Base-by-base conservation (phyloP, 1,139 yeast genomes). In the Blastobotrys aristatus region DNA sequence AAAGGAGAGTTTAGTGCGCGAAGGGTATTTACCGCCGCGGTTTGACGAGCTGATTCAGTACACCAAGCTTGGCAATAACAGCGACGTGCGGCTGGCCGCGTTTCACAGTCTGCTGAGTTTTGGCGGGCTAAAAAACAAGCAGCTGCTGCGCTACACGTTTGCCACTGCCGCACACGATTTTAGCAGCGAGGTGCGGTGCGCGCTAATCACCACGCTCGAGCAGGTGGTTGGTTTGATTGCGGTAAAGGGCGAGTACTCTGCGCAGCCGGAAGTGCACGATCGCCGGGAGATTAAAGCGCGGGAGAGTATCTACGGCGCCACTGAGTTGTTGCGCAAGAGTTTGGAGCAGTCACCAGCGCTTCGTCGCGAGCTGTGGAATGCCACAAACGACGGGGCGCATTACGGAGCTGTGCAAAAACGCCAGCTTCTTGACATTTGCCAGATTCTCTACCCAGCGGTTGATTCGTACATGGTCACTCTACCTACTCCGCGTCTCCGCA, bases 51-150 rank as follows among this genome's bases (percentile, higher is more conserved):
- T 75, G 17, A 63, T 76, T 30, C 64, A 61, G 21, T 79, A 74
- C 50, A 83, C 95, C 0, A 69, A 71, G 40, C 70, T 74, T 0
- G 72, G 71, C 14, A 71, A 73, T 53, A 68, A 75, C 26, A 64
- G 71, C 41, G 82, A 79, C 29, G 75, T 87, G 1, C 67, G 96
- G 42, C 61, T 84, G 13, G 76, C 76, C 40, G 92, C 96, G 0
- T 84, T 85, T 61, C 76, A 76, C 47, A 86, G 90, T 0, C 60
- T 92, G 35, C 69, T 90, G 46, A 60, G 77, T 3, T 69, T 87
- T 32, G 97, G 97, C 10, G 97, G 94, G 0, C 68, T 89, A 51
- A 81, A 80, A 50, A 84, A 86, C 58, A 65, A 70, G 14, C 71
- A 73, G 21, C 71, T 88, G 3, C 61, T 88, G 54, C 70, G 74